Conservation (phyloP, 306 rosid genomes). For the Citrullus colocynthis region DNA sequence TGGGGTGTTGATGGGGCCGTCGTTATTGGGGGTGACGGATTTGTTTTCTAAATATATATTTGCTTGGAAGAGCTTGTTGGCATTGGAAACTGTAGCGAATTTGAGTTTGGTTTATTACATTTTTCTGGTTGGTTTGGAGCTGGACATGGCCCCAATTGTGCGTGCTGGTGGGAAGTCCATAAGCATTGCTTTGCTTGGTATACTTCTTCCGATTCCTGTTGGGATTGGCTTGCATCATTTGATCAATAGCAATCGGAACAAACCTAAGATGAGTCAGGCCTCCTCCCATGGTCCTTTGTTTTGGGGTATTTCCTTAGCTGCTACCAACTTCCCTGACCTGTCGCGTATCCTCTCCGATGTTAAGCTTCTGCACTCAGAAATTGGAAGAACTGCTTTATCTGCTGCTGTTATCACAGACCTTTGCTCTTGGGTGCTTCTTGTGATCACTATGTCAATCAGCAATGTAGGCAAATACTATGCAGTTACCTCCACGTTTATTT, state of each 20-base stretch:
- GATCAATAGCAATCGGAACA: not conserved
- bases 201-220: slow-evolving; percentile 9
- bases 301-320: slow-evolving; percentile 24
- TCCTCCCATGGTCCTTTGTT: slow-evolving; percentile 9
- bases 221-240: slow-evolving; percentile 15
- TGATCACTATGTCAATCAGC: not conserved
- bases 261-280: not conserved
- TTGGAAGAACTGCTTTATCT: slow-evolving; percentile 26
- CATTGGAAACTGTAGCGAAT: slow-evolving; percentile 17
- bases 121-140: slow-evolving; percentile 34
- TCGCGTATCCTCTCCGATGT: slow-evolving; percentile 25
- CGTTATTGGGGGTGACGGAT: not conserved
- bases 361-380: slow-evolving; percentile 30
- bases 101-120: slow-evolving; percentile 25
- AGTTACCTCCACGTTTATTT: slow-evolving; percentile 2
- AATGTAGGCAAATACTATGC: not conserved
- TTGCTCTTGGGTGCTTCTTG: slow-evolving; percentile 24
- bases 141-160: slow-evolving; percentile 17
- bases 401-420: slow-evolving; percentile 29
- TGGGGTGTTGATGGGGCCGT: slow-evolving; percentile 24
- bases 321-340: slow-evolving; percentile 31
- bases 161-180: slow-evolving; percentile 18
- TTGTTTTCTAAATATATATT: not conserved
- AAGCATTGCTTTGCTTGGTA: slow-evolving; percentile 20
- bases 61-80: slow-evolving; percentile 6